These are phyloP conservation scores for Alternaria triticimaculans DNA, from an alignment of 2,329 filamentous ascomycete species.

Conservation along the genomic window DNA sequence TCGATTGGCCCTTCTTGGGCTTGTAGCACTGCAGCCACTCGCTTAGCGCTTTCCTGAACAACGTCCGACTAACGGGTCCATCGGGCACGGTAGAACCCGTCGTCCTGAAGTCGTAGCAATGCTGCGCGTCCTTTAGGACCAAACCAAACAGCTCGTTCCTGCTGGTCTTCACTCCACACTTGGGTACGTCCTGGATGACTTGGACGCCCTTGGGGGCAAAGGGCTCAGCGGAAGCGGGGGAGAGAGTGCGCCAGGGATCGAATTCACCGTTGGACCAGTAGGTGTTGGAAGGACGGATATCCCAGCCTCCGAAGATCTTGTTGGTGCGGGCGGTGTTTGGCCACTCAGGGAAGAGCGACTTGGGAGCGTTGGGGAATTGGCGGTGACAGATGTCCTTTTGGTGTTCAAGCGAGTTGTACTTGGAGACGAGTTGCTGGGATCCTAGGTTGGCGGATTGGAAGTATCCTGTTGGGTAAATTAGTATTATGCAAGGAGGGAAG, in stretches of 20 bases:
- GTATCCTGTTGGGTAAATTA: conserved; percentile 44
- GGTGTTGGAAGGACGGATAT: conserved; percentile 58
- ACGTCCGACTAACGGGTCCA: conserved; percentile 43
- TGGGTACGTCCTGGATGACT: neutral
- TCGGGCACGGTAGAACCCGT: conserved; percentile 29
- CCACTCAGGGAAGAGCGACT: conserved; percentile 50
- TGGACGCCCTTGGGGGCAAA: conserved; percentile 47
- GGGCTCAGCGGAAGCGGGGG: conserved; percentile 50
- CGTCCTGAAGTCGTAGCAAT: conserved; percentile 58
- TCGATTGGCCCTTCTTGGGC: conserved; percentile 18
- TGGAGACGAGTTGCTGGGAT: conserved; percentile 55
- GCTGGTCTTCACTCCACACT: conserved; percentile 50
- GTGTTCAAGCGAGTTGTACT: conserved; percentile 55
- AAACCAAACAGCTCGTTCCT: conserved; percentile 57
- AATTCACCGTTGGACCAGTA: conserved; percentile 60
- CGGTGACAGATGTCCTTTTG: conserved; percentile 56
- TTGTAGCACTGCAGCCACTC: conserved; percentile 56
- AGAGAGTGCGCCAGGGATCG: conserved; percentile 60
- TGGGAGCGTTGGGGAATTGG: conserved; percentile 55
- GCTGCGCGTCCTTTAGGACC: conserved; percentile 54
- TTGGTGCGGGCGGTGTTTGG: conserved; percentile 53
- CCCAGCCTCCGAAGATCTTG: conserved; percentile 57
- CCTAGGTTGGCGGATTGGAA: conserved; percentile 58
- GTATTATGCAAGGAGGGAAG: neutral
- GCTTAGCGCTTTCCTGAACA: conserved; percentile 53